Base-by-base conservation (phyloP, 1,139 yeast species). In the Pichia sp. region DNA sequence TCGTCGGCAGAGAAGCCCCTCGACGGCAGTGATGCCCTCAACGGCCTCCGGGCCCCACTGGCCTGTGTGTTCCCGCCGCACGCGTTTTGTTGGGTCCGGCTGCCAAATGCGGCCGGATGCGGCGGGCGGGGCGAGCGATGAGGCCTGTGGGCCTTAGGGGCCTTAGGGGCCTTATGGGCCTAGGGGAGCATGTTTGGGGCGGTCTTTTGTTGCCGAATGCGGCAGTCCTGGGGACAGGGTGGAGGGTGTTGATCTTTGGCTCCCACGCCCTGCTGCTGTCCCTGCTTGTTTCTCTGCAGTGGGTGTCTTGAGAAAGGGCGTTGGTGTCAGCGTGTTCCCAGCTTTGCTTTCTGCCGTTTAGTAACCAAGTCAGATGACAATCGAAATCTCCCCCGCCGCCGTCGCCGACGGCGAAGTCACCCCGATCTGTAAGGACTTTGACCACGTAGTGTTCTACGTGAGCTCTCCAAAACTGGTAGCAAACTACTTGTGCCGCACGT, bases 381-480 rank as follows among this genome's bases (percentile, higher is more conserved):
- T 44, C 7, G 50, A 50, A 30, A 43, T 48, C 6, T 36, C 45
- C n/a, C 48, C 50, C 16, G 26, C 36, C 16, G 19, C 37, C 5
- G 23, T 28, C 5, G 23, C 10, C 18, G 26, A 25, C 9, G 9
- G 13, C 18, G 21, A 25, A 8, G 5, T 31, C 21, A 3, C 39
- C 8, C 12, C 25, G 1, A 31, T 52, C 7, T 55, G 58, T 34
- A 22, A 34, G 2, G 68, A 64, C 1, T 79, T 76, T 57, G 78
- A 77, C 62, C 83, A 79, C 64, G 72, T 79, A 4, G 77, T 82
- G 8, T 82, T 83, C 74, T 79, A 76, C 54, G 83, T 78, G 12
- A 78, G 88, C 9, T 86, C 86, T 59, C 87, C 95, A 25, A 82
- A 80, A 57, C 80, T 80, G 57, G 73, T 81, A 52, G 83, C 95